phyloP scores from a whole-genome alignment of 2,329 filamentous ascomycete genomes.

The Alternaria burnsii region DNA sequence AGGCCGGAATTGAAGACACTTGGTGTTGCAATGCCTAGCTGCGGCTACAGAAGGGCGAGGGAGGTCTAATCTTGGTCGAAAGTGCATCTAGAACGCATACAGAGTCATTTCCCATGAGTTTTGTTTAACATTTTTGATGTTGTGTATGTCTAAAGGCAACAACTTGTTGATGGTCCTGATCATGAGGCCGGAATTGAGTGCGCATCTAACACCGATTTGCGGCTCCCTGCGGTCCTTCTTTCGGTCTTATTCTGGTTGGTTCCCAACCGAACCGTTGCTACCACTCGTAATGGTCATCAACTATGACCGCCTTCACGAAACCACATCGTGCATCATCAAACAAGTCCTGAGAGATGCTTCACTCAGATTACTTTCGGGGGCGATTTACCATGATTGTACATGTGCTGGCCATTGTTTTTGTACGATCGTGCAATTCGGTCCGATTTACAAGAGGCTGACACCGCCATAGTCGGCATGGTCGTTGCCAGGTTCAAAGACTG shows the following conservation, averaged over 20 bases:
- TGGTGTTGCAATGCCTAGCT: background rate
- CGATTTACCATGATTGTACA: background rate
- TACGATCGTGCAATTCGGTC: background rate
- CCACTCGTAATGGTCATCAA: background rate
- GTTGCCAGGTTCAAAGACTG: background rate
- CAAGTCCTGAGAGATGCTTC: background rate
- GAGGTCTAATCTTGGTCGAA: background rate
- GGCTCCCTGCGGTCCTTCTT: conserved; percentile 14
- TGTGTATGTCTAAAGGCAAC: background rate
- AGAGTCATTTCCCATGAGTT: background rate
- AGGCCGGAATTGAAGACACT: conserved; percentile 12
- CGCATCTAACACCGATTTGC: conserved; percentile 7
- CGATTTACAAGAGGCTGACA: background rate
- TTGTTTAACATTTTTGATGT: background rate
- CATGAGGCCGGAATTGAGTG: conserved; percentile 6
- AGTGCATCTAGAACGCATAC: too few species aligned
- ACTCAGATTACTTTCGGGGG: too few species aligned
- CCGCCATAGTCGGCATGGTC: background rate
- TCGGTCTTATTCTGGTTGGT: conserved; percentile 23
- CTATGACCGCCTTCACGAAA: background rate
- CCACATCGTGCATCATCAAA: background rate
- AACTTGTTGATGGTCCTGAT: background rate
- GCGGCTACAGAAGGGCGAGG: background rate
- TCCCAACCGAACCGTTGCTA: conserved; percentile 9
- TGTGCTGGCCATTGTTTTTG: background rate